Conservation (phyloP, 2,329 filamentous ascomycete genomes). For the Monosporascus ibericus region DNA sequence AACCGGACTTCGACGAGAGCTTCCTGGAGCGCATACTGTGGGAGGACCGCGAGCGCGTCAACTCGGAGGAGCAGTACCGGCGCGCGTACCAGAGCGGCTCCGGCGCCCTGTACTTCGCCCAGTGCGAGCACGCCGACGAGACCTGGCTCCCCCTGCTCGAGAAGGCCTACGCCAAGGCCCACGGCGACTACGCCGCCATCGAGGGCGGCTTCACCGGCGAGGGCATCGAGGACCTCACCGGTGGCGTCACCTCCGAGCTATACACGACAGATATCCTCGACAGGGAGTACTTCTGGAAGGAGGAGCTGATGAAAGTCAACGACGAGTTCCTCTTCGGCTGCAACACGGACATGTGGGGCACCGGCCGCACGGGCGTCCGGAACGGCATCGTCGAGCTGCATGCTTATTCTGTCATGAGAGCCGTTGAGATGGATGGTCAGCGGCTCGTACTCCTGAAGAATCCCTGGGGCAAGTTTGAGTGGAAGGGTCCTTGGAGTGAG, state of each 20-base stretch:
- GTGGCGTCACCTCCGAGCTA: constrained; percentile 61
- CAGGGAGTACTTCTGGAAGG: constrained; percentile 71
- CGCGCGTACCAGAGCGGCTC: constrained; percentile 62
- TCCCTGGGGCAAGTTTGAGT: constrained; percentile 76
- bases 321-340: constrained; percentile 67
- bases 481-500: constrained; percentile 70
- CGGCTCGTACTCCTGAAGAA: constrained; percentile 64
- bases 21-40: constrained; percentile 41
- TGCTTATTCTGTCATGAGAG: constrained; percentile 55
- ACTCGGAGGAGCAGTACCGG: constrained; percentile 53
- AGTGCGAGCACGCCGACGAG: constrained; percentile 62
- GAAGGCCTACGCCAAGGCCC: constrained; percentile 69
- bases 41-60: constrained; percentile 41
- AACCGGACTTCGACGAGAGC: constrained; percentile 56
- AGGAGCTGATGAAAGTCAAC: constrained; percentile 73
- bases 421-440: constrained; percentile 53
- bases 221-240: constrained; percentile 54
- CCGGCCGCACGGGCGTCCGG: constrained; percentile 36
- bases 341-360: constrained; percentile 44
- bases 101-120: constrained; percentile 63
- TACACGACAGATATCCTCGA: constrained; percentile 65
- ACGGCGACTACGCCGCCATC: constrained; percentile 67
- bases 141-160: constrained; percentile 69
- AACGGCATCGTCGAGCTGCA: constrained; percentile 54
- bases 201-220: constrained; percentile 60